Evolutionary conservation across 23 red algal genomes (phyloP).

Genomic region (Gracilaria domingensis): DNA sequence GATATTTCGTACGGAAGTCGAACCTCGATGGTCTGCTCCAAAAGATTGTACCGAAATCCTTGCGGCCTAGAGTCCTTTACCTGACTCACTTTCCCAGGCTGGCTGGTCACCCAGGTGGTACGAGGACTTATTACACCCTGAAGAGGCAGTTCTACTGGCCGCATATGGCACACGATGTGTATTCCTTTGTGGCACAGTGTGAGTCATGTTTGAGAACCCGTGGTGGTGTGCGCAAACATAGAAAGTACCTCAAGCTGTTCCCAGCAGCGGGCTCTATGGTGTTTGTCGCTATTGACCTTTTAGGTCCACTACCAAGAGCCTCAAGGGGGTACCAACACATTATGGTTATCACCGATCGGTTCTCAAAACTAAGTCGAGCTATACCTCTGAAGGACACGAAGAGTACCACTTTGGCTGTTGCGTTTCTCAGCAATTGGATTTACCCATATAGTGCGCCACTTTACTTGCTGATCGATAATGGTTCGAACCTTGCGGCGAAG

Average conservation of each 20-base stretch:
- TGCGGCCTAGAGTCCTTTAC: conserved; percentile 12
- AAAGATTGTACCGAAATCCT: conserved; percentile 17
- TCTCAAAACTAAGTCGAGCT: conserved; percentile 44
- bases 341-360: conserved; percentile 45
- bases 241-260: conserved; percentile 41
- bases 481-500: conserved; percentile 19
- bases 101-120: conserved; percentile 32
- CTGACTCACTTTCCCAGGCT: conserved; percentile 3
- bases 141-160: conserved; percentile 57
- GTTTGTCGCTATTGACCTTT: conserved; percentile 41
- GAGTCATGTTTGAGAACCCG: conserved; percentile 14
- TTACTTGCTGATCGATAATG: conserved; percentile 40
- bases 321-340: conserved; percentile 15
- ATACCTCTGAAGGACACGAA: conserved; percentile 34
- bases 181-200: conserved; percentile 2
- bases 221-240: conserved; percentile 16
- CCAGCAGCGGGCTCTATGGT: conserved; percentile 26
- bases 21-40: conserved; percentile 22
- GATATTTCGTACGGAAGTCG: neutral
- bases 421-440: conserved; percentile 32
- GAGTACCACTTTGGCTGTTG: neutral
- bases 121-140: conserved; percentile 44
- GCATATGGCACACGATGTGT: conserved; percentile 35
- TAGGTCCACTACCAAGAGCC: conserved; percentile 39
- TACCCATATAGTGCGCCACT: conserved; percentile 26